Percentiles rank a stretch among this genome's conserved stretches.
phyloP scores from a whole-genome alignment of 768 basidiomycete species.

The Cystofilobasidium macerans region DNA sequence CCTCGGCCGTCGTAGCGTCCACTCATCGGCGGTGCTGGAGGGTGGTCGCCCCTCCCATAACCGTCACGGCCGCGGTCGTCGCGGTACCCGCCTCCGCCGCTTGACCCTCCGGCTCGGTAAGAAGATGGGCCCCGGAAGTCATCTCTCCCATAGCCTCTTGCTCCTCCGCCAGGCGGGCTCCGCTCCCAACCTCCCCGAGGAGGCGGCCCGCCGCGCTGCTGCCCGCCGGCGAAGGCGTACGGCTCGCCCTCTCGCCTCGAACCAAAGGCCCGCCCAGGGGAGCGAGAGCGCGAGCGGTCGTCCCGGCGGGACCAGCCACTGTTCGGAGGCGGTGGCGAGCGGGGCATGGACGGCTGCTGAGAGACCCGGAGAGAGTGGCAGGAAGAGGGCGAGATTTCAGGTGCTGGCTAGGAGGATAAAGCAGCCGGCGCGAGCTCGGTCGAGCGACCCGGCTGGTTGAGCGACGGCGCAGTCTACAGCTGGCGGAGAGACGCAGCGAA shows the following conservation, averaged over 20 bases:
- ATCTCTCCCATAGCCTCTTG: background rate
- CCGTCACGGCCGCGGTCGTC: background rate
- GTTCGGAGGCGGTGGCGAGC: background rate
- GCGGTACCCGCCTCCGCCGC: background rate
- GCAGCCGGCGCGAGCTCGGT: no score
- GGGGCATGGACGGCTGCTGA: background rate
- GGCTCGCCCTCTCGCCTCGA: background rate
- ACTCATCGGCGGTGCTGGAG: background rate
- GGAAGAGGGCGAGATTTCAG: background rate
- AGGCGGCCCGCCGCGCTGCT: background rate
- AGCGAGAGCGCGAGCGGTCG: conserved; percentile 3
- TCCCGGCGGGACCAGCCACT: background rate
- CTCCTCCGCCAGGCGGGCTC: background rate
- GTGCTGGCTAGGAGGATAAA: no score
- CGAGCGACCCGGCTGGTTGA: no score
- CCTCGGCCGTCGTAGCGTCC: background rate
- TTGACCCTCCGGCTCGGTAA: no score
- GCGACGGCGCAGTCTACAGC: no score
- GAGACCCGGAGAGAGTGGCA: no score
- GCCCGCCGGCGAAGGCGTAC: background rate
- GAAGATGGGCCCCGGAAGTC: background rate
- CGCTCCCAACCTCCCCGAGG: no score
- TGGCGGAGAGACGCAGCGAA: no score
- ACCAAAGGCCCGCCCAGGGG: background rate
- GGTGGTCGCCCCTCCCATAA: no score